These are phyloP conservation scores for Pachysolen tannophilus DNA, from an alignment of 805 yeast species.

Conservation along the genomic window DNA sequence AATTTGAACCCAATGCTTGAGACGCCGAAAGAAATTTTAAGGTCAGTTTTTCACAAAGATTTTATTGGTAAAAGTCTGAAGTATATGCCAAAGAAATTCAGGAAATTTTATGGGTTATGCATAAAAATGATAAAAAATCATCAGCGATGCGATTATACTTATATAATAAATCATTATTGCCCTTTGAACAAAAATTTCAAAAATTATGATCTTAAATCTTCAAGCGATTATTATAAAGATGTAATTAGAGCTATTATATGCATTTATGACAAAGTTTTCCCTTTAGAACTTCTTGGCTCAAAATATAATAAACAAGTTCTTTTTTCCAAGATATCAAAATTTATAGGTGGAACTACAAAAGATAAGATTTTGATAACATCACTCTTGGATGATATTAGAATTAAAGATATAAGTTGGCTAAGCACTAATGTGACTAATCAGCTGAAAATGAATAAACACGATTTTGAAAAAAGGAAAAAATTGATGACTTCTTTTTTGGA, in stretches of 20 bases:
- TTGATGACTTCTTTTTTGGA: constrained; percentile 33
- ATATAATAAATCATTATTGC: constrained; percentile 29
- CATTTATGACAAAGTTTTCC: constrained; percentile 40
- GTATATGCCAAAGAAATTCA: constrained; percentile 17
- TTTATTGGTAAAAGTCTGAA: constrained; percentile 5
- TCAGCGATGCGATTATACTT: constrained; percentile 22
- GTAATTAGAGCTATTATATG: constrained; percentile 36
- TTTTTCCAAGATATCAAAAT: constrained; percentile 24
- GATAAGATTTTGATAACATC: constrained; percentile 26
- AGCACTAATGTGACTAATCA: constrained; percentile 19
- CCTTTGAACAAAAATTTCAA: constrained; percentile 8
- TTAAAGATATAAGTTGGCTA: constrained; percentile 50
- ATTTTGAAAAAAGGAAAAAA: constrained; percentile 26
- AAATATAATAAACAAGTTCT: constrained; percentile 36
- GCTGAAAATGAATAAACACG: constrained; percentile 30
- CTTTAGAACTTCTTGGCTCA: constrained; percentile 45
- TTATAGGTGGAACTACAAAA: constrained; percentile 29
- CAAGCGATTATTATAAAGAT: constrained; percentile 20
- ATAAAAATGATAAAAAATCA: constrained; percentile 25
- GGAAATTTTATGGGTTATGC: constrained; percentile 15
- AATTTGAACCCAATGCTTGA: constrained; percentile 17
- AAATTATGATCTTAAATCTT: constrained; percentile 20
- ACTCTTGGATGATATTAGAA: constrained; percentile 26
- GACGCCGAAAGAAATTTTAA: constrained; percentile 8
- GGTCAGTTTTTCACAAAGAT: constrained; percentile 10